These are phyloP conservation scores for Nannochloropsis salina DNA, from an alignment of 108 stramenopile species.

Conservation along the genomic window DNA sequence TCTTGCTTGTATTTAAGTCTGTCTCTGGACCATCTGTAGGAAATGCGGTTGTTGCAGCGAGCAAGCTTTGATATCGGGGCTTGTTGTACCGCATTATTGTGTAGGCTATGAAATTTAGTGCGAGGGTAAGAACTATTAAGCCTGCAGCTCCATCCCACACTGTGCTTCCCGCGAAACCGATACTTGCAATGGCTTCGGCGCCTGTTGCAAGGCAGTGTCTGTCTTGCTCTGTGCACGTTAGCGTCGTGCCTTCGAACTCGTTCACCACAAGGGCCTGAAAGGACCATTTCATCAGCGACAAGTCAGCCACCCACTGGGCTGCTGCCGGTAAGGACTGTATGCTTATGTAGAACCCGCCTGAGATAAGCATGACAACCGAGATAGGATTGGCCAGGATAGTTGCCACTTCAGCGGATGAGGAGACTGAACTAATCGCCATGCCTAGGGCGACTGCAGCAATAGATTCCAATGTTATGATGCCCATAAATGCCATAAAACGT, in stretches of 20 bases:
- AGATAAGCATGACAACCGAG: conserved; percentile 3
- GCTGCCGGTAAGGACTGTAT: neutral
- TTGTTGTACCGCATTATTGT: neutral
- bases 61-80: neutral
- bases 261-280: neutral
- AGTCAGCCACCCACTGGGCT: neutral
- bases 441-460: neutral
- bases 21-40: too few species aligned
- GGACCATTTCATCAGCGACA: conserved; percentile 10
- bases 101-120: conserved; percentile 5
- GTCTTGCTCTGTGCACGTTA: conserved; percentile 9
- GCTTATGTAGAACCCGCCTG: conserved; percentile 19
- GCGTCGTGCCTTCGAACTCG: conserved; percentile 13
- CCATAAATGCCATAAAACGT: neutral
- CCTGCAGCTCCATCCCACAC: neutral
- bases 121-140: neutral
- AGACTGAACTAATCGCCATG: conserved; percentile 14
- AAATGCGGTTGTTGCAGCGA: too few species aligned
- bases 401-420: neutral
- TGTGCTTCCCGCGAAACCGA: conserved; percentile 4
- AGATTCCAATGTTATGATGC: neutral
- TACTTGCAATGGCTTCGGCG: neutral
- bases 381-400: conserved; percentile 13
- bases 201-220: neutral
- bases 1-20: too few species aligned